Conservation (phyloP, 2,329 filamentous ascomycete species). For the Lasiodiplodia citricola region DNA sequence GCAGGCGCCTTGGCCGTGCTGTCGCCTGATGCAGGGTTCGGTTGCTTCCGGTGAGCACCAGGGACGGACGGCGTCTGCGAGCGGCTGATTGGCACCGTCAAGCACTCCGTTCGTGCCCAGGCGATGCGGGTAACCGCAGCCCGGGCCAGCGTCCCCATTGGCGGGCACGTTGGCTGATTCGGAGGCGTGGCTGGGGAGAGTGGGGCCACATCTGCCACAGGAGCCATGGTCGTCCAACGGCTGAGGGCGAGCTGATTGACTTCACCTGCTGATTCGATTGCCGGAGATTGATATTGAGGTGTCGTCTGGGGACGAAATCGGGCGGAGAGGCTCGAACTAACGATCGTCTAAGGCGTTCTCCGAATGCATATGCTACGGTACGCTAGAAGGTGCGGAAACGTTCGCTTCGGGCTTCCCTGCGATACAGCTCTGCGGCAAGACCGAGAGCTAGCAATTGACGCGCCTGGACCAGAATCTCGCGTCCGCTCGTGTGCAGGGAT, state of each 20-base stretch:
- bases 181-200: background rate
- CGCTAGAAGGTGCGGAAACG: slow-evolving; percentile 25
- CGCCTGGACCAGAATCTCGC: background rate
- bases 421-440: background rate
- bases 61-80: slow-evolving; percentile 25
- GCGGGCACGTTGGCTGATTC: slow-evolving; percentile 12
- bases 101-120: slow-evolving; percentile 18
- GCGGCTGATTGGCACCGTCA: slow-evolving; percentile 26
- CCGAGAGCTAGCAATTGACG: slow-evolving; percentile 11
- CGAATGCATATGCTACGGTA: slow-evolving; percentile 15
- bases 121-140: slow-evolving; percentile 23
- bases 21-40: slow-evolving; percentile 25
- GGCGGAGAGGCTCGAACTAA: slow-evolving; percentile 2
- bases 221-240: slow-evolving; percentile 19
- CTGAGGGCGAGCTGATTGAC: slow-evolving; percentile 13
- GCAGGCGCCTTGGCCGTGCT: slow-evolving; percentile 22
- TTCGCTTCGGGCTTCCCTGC: slow-evolving; percentile 18
- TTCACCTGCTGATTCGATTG: slow-evolving; percentile 1
- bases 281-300: background rate
- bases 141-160: slow-evolving; percentile 7
- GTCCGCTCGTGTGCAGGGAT: slow-evolving; percentile 17
- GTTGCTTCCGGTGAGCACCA: slow-evolving; percentile 26
- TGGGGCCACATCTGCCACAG: slow-evolving; percentile 2
- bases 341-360: slow-evolving; percentile 9
- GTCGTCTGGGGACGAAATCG: background rate